Evolutionary conservation across 371 early-diverging fungal genomes (phyloP), one percentile per base, ranked within the genome.

Genomic region (Mucor velutinosus): DNA sequence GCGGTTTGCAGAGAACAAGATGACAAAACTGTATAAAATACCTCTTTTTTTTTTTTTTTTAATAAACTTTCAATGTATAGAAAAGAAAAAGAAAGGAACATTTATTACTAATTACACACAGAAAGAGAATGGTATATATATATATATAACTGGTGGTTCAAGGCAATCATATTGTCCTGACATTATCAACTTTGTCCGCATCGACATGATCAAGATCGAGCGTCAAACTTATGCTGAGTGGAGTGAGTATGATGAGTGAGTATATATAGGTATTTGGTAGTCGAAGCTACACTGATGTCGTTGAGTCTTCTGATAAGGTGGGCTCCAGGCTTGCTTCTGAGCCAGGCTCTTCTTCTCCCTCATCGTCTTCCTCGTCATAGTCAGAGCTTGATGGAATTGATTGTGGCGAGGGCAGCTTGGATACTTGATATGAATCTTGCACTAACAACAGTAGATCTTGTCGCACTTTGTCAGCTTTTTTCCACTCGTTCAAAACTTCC

Each of bases 1-100:
- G 78, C 73, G 33, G 77, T 74, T 30, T 88, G 88, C 77, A 78
- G 58, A 58, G 12, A 57, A 47, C 67, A 47, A 29, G 61, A 57
- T 15, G 47, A 72, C 12, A 49, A 49, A 49, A 49, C 49, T 49
- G 49, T 49, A 23, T 49, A 49, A 49, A 47, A 49, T 49, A 49
- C 49, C 49, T 33, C 8, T 49, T 49, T 49, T 8, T 49, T 49
- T 49, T n/a, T n/a, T n/a, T n/a, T n/a, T n/a, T n/a, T 23, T 25
- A 21, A 47, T 19, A 47, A 47, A 49, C 10, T 7, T 11, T 49
- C 19, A 23, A 49, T 49, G 21, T 14, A 49, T 21, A 49, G 11
- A 21, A 49, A 21, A 49, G 49, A 49, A 23, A 4, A 49, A 11
- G 11, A 12, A 21, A 47, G 4, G 19, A 25, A 25, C 19, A 23